These are phyloP conservation scores for Ophiostoma himal-ulmi DNA, from an alignment of 2,329 filamentous ascomycete genomes.

Conservation along the genomic window DNA sequence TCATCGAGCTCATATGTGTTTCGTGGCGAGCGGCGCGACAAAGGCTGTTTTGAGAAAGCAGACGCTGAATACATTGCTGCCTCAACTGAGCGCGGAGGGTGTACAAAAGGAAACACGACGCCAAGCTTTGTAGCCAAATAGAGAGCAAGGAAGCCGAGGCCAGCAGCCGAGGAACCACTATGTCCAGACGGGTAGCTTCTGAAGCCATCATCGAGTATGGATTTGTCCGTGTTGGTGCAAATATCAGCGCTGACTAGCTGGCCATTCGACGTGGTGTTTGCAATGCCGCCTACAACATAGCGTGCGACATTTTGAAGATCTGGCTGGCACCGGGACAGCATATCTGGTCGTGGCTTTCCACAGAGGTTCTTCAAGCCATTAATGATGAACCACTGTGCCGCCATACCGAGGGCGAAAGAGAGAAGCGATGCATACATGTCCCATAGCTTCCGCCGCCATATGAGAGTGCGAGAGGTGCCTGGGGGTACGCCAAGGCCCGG, in stretches of 20 bases:
- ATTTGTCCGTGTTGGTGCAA: slow-evolving; percentile 59
- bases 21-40: slow-evolving; percentile 21
- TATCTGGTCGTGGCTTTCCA: slow-evolving; percentile 66
- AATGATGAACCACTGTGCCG: slow-evolving; percentile 71
- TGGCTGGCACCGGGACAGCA: slow-evolving; percentile 65
- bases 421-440: slow-evolving; percentile 83
- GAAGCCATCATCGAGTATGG: slow-evolving; percentile 71
- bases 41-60: slow-evolving; percentile 68
- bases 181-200: slow-evolving; percentile 77
- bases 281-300: slow-evolving; percentile 59
- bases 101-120: slow-evolving; percentile 65
- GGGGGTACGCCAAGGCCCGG: slow-evolving; percentile 63
- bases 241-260: slow-evolving; percentile 70
- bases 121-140: slow-evolving; percentile 81
- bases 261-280: slow-evolving; percentile 48
- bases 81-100: slow-evolving; percentile 44
- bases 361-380: slow-evolving; percentile 81
- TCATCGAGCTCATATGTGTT: slow-evolving; percentile 32
- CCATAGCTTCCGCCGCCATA: slow-evolving; percentile 83
- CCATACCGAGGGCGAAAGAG: slow-evolving; percentile 67
- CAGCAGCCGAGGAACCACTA: slow-evolving; percentile 68
- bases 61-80: slow-evolving; percentile 53
- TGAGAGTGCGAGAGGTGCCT: slow-evolving; percentile 55
- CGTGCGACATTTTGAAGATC: slow-evolving; percentile 58
- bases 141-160: slow-evolving; percentile 77